Conservation (phyloP, 2,329 filamentous ascomycete genomes). For the Epichloe uncinata region DNA sequence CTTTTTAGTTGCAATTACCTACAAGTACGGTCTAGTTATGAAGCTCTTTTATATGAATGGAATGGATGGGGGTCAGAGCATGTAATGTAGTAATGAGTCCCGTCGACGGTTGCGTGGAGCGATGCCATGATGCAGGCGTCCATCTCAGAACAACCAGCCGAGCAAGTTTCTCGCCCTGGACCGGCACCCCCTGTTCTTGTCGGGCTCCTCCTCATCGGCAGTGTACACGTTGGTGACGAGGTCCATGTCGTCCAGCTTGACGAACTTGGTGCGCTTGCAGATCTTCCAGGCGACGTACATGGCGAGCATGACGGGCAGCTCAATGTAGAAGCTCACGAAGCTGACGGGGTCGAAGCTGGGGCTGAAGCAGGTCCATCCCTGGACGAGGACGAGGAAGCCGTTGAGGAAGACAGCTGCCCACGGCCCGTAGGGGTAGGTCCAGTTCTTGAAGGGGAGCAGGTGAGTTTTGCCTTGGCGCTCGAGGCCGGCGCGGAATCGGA, state of each 20-base stretch:
- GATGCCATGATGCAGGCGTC: too few species aligned
- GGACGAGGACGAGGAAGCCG: constrained; percentile 45
- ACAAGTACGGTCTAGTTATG: too few species aligned
- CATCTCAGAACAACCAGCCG: constrained; percentile 22
- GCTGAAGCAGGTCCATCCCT: constrained; percentile 51
- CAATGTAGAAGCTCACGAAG: constrained; percentile 52
- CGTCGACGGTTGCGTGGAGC: too few species aligned
- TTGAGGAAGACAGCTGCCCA: constrained; percentile 44
- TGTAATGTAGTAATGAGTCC: too few species aligned
- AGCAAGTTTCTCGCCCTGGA: constrained; percentile 12
- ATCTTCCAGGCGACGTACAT: constrained; percentile 62
- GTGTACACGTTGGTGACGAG: constrained; percentile 46
- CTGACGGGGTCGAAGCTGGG: constrained; percentile 42
- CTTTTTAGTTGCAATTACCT: too few species aligned
- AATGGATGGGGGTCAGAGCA: too few species aligned
- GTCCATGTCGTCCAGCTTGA: constrained; percentile 46
- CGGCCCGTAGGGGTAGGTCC: constrained; percentile 51
- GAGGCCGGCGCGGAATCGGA: constrained; percentile 50
- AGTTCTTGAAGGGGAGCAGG: constrained; percentile 49
- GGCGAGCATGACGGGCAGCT: constrained; percentile 46
- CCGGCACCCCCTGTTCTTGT: constrained; percentile 34
- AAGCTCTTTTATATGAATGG: too few species aligned
- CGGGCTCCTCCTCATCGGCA: constrained; percentile 22
- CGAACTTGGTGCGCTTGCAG: constrained; percentile 47
- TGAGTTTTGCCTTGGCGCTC: constrained; percentile 45